Evolutionary conservation across 352 stramenopile genomes (phyloP).

Genomic region (Phytophthora idaei): DNA sequence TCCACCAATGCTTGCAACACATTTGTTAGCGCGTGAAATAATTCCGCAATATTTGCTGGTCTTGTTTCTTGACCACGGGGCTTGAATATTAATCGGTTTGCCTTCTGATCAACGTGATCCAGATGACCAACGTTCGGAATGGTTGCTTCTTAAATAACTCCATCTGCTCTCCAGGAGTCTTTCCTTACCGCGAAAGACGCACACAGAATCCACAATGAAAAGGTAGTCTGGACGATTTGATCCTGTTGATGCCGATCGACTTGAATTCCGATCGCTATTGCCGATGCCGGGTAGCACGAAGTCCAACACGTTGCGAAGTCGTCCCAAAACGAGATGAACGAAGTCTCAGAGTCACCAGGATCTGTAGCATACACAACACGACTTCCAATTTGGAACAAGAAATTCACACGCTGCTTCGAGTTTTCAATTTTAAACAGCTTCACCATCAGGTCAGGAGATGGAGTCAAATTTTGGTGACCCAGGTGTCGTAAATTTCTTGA

Average conservation of each 20-base stretch:
- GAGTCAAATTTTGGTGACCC: slow-evolving; percentile 14
- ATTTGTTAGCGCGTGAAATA: slow-evolving; percentile 21
- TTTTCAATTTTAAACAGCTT: slow-evolving; percentile 33
- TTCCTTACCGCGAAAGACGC: slow-evolving; percentile 29
- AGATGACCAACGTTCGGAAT: slow-evolving; percentile 29
- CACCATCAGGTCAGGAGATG: slow-evolving; percentile 25
- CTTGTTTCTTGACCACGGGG: slow-evolving; percentile 22
- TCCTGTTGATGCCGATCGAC: slow-evolving; percentile 24
- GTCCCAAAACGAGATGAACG: slow-evolving; percentile 44
- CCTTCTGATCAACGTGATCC: slow-evolving; percentile 2
- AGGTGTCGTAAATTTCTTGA: background rate
- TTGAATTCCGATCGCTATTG: slow-evolving; percentile 30
- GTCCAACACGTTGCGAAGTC: slow-evolving; percentile 27
- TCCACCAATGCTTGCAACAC: slow-evolving; percentile 23
- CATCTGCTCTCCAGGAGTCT: slow-evolving; percentile 19
- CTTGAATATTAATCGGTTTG: slow-evolving; percentile 21
- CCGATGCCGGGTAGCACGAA: slow-evolving; percentile 24
- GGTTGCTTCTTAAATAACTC: background rate
- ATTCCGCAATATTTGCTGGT: slow-evolving; percentile 14
- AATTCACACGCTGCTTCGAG: slow-evolving; percentile 26
- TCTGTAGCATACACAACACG: slow-evolving; percentile 12
- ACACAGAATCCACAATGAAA: slow-evolving; percentile 34
- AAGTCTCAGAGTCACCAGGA: slow-evolving; percentile 26
- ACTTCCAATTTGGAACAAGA: slow-evolving; percentile 20
- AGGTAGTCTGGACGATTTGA: slow-evolving; percentile 20